phyloP scores from a whole-genome alignment of 805 yeast genomes.

The Saccharomyces eubayanus region DNA sequence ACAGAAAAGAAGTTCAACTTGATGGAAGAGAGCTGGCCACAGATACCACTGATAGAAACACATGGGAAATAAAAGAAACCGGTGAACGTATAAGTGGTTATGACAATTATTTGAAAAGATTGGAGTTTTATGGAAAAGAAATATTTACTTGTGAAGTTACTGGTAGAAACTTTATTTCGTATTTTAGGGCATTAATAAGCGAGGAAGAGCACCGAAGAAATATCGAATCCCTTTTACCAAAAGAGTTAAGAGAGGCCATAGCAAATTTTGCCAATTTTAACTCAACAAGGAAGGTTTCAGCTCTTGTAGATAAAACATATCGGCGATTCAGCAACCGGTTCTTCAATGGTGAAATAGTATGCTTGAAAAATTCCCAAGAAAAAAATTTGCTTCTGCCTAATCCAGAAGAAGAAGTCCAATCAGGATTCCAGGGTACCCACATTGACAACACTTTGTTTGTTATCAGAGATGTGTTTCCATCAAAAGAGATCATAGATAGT shows the following conservation, averaged over 20 bases:
- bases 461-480: neutral
- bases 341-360: conserved; percentile 81
- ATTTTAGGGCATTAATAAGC: conserved; percentile 72
- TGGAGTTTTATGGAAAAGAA: conserved; percentile 59
- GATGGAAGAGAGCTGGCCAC: neutral
- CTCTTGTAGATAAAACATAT: conserved; percentile 75
- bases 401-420: neutral
- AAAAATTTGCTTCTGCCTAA: neutral
- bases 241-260: conserved; percentile 78
- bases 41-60: conserved; percentile 31
- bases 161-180: conserved; percentile 79
- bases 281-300: conserved; percentile 67
- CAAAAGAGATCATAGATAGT: neutral
- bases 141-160: conserved; percentile 90
- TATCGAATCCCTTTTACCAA: conserved; percentile 75
- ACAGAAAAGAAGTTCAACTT: neutral
- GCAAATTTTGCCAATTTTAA: conserved; percentile 71
- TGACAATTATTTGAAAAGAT: conserved; percentile 57
- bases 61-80: conserved; percentile 73
- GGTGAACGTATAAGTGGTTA: conserved; percentile 81
- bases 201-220: conserved; percentile 52
- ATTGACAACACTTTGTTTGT: neutral
- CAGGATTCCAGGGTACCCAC: neutral
- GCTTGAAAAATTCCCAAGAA: conserved; percentile 33
- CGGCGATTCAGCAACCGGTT: conserved; percentile 63